Evolutionary conservation across 2,329 filamentous ascomycete genomes (phyloP).

Genomic region (Apiospora phragmitis): DNA sequence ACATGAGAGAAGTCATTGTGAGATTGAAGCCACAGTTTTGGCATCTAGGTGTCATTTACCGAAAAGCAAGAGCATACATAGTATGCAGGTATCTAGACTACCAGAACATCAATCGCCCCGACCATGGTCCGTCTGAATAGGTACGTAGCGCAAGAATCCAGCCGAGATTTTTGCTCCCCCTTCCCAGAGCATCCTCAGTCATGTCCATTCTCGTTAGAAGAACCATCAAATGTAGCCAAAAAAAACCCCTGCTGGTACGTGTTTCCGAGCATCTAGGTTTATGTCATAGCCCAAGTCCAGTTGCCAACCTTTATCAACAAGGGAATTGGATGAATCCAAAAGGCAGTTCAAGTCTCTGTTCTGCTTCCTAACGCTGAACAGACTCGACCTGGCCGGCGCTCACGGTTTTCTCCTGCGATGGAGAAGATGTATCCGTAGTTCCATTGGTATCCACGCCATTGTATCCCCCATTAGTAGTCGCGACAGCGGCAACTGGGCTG

Average conservation of each 20-base stretch:
- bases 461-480: neutral
- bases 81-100: neutral
- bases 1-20: neutral
- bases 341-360: no score
- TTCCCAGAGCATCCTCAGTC: neutral
- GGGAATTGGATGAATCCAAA: neutral
- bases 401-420: neutral
- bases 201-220: neutral
- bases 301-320: no score
- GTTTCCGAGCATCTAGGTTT: no score
- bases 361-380: neutral
- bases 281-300: no score
- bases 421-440: neutral
- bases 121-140: neutral
- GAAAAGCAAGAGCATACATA: neutral
- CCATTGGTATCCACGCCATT: neutral
- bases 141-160: neutral
- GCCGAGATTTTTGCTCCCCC: neutral
- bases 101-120: neutral
- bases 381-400: neutral
- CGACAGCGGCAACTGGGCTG: neutral
- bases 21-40: neutral
- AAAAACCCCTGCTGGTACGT: no score
- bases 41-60: neutral
- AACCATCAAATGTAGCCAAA: neutral